phyloP scores from a whole-genome alignment of 176 grass and related monocot species.

The Coix lacrymajobi region DNA sequence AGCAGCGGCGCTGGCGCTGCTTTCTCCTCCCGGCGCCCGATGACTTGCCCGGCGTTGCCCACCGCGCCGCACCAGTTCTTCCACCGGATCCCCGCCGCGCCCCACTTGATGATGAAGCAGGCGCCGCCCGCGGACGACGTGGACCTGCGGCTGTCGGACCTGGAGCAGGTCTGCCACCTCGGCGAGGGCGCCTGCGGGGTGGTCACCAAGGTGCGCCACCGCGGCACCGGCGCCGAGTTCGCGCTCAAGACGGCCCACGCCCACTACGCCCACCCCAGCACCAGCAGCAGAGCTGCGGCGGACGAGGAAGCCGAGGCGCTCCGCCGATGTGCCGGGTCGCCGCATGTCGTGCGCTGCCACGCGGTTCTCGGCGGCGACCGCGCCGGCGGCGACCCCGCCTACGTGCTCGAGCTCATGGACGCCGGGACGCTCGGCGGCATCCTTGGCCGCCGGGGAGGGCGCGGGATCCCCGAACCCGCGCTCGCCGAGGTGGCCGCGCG shows the following conservation, averaged over 20 bases:
- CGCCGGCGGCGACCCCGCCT: neutral
- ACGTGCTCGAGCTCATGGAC: constrained; percentile 54
- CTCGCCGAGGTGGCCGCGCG: constrained; percentile 37
- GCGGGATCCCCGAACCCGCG: constrained; percentile 22
- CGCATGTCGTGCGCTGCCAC: constrained; percentile 40
- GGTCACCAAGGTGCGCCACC: constrained; percentile 47
- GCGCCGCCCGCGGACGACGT: too few relatives aligned
- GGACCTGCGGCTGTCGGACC: constrained; percentile 23
- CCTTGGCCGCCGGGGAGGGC: neutral
- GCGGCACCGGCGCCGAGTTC: constrained; percentile 25
- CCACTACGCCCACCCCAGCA: neutral
- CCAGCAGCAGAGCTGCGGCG: too few relatives aligned
- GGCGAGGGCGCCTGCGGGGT: constrained; percentile 34
- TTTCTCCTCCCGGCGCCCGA: neutral
- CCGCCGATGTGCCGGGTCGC: constrained; percentile 20
- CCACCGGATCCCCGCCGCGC: neutral
- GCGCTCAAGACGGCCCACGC: constrained; percentile 37
- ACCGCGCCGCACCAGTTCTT: constrained; percentile 1
- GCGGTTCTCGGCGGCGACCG: neutral
- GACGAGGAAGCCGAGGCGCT: constrained; percentile 33
- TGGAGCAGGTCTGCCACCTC: constrained; percentile 25
- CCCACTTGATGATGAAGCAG: neutral
- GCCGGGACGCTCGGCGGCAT: constrained; percentile 37
- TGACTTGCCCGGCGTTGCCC: neutral
- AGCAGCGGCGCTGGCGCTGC: neutral